Evolutionary conservation across 805 yeast genomes (phyloP).

Genomic region (Metschnikowia bowlesiae): DNA sequence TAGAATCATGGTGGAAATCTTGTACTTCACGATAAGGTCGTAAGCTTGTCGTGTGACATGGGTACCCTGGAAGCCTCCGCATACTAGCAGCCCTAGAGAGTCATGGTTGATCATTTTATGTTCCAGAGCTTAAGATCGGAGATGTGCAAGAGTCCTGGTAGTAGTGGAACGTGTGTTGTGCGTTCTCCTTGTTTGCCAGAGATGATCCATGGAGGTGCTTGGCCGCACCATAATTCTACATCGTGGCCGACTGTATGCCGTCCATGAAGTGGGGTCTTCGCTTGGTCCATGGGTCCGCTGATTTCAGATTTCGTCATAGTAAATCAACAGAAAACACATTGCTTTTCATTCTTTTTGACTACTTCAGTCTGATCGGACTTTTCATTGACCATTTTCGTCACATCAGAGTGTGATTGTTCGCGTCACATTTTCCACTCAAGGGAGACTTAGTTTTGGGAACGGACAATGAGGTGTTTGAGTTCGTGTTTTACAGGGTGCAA

Average conservation of each 20-base stretch:
- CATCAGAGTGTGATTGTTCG: no score
- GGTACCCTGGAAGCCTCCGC: conserved; percentile 59
- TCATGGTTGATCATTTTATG: conserved; percentile 2
- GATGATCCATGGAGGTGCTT: neutral
- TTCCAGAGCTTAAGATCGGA: neutral
- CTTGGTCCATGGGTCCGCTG: neutral
- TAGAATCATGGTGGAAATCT: conserved; percentile 49
- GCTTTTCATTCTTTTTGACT: no score
- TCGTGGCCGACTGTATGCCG: neutral
- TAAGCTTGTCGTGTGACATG: conserved; percentile 50
- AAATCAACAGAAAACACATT: no score
- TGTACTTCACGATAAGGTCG: conserved; percentile 47
- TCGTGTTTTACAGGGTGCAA: no score
- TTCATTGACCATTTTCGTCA: no score
- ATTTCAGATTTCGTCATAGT: no score
- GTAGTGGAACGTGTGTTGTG: neutral
- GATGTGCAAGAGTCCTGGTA: neutral
- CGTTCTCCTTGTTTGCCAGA: neutral
- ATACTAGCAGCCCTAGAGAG: conserved; percentile 46
- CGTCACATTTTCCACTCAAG: no score
- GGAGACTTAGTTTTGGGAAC: no score
- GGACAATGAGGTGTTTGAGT: no score
- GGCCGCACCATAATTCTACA: neutral
- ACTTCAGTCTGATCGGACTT: no score
- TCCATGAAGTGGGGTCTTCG: neutral